phyloP scores from a whole-genome alignment of 1,139 yeast genomes.

The Geotrichum bryndzae region DNA sequence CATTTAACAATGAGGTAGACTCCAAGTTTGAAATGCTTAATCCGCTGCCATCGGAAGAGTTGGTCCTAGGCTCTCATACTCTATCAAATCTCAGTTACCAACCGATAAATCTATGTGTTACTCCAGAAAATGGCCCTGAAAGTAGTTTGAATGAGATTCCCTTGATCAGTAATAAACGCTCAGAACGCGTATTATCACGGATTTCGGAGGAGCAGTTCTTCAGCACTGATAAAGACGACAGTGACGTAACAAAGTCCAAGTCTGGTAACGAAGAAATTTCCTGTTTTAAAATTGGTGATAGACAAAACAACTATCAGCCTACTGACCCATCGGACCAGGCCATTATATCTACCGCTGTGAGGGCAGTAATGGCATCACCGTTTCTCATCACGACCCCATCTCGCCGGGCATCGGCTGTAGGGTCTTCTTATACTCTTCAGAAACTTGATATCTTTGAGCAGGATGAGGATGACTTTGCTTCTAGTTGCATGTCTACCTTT shows the following conservation, averaged over 20 bases:
- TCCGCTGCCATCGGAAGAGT: neutral
- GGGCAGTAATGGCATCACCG: neutral
- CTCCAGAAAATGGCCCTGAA: neutral
- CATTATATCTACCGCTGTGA: neutral
- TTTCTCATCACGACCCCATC: neutral
- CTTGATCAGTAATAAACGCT: neutral
- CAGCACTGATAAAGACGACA: neutral
- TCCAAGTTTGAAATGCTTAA: constrained; percentile 2
- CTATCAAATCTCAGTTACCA: neutral
- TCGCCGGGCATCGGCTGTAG: neutral
- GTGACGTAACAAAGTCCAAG: neutral
- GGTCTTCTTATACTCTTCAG: neutral
- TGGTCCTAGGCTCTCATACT: neutral
- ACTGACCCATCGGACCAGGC: neutral
- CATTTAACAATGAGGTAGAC: neutral
- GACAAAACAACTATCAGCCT: neutral
- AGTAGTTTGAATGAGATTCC: neutral
- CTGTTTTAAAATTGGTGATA: neutral
- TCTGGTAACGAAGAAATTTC: neutral
- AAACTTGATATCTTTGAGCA: neutral
- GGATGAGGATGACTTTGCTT: neutral
- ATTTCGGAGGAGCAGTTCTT: constrained; percentile 14
- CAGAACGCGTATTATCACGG: constrained; percentile 14
- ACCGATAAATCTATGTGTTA: neutral
- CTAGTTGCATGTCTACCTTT: neutral